These are phyloP conservation scores for Dissophora globulifera DNA, from an alignment of 192 early-diverging fungal species.

Conservation along the genomic window DNA sequence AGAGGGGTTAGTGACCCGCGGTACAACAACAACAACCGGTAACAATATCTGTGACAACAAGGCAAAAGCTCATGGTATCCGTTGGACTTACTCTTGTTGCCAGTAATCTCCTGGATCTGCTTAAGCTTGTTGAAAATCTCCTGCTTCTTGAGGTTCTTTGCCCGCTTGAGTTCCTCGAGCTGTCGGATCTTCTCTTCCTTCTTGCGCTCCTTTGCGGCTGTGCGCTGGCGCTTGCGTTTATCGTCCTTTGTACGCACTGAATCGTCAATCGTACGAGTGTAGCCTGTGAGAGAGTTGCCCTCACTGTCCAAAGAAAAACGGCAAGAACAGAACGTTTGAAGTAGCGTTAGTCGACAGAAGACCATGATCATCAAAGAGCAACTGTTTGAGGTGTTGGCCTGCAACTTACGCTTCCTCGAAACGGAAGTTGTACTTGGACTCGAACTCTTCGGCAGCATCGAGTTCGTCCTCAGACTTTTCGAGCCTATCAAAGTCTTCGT, in stretches of 20 bases:
- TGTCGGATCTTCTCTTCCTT: conserved; percentile 74
- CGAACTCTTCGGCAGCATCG: conserved; percentile 87
- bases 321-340: too few species aligned
- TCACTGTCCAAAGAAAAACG: conserved; percentile 53
- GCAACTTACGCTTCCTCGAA: conserved; percentile 83
- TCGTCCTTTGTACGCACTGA: conserved; percentile 87
- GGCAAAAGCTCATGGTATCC: too few species aligned
- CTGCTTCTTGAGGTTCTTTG: conserved; percentile 93
- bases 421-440: conserved; percentile 92
- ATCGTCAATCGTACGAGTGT: conserved; percentile 85
- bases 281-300: conserved; percentile 72
- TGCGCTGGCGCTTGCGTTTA: conserved; percentile 78
- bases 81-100: conserved; percentile 70
- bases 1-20: background rate
- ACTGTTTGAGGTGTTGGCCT: background rate
- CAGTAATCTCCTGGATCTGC: conserved; percentile 89
- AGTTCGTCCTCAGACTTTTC: conserved; percentile 81
- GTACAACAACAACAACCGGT: background rate
- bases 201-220: conserved; percentile 78
- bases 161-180: conserved; percentile 86
- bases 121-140: conserved; percentile 84
- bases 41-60: too few species aligned
- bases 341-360: too few species aligned
- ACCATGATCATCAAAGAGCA: background rate
- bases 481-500: conserved; percentile 67